phyloP scores from a whole-genome alignment of 140 eudicot genomes.

The Ambrosia hybrid region DNA sequence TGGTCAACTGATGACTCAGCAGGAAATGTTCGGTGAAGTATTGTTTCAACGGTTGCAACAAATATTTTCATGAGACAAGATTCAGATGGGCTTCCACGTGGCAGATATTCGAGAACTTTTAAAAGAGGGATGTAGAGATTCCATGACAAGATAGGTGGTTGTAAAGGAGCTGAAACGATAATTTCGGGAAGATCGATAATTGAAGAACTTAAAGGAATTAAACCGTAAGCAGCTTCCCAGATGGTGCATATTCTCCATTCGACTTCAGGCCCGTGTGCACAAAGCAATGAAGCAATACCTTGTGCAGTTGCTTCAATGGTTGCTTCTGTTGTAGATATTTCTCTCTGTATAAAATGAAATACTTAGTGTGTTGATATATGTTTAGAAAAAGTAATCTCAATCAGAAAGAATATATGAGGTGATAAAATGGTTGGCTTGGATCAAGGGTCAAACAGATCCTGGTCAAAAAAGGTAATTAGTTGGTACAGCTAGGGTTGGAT shows the following conservation, averaged over 20 bases:
- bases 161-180: slow-evolving; percentile 89
- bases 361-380: background rate
- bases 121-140: slow-evolving; percentile 89
- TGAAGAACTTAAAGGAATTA: slow-evolving; percentile 89
- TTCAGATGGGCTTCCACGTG: slow-evolving; percentile 98
- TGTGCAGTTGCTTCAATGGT: slow-evolving; percentile 97
- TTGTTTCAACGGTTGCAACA: slow-evolving; percentile 95
- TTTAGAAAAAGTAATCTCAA: background rate
- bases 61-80: slow-evolving; percentile 97
- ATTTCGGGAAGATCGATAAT: slow-evolving; percentile 94
- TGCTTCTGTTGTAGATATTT: slow-evolving; percentile 83
- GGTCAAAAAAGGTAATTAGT: background rate
- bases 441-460: background rate
- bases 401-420: background rate
- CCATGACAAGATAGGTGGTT: slow-evolving; percentile 97
- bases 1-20: slow-evolving; percentile 65
- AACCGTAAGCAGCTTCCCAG: slow-evolving; percentile 99
- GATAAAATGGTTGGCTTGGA: slow-evolving; percentile 6
- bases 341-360: slow-evolving; percentile 42
- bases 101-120: slow-evolving; percentile 95
- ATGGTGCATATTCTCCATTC: slow-evolving; percentile 99
- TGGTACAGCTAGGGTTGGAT: background rate
- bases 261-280: slow-evolving; percentile 98
- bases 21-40: slow-evolving; percentile 93
- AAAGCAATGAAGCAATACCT: slow-evolving; percentile 96